Percentiles rank a stretch among this genome's conserved stretches.
Conservation (phyloP, 2,329 filamentous ascomycete genomes). For the Fusarium papillatum region DNA sequence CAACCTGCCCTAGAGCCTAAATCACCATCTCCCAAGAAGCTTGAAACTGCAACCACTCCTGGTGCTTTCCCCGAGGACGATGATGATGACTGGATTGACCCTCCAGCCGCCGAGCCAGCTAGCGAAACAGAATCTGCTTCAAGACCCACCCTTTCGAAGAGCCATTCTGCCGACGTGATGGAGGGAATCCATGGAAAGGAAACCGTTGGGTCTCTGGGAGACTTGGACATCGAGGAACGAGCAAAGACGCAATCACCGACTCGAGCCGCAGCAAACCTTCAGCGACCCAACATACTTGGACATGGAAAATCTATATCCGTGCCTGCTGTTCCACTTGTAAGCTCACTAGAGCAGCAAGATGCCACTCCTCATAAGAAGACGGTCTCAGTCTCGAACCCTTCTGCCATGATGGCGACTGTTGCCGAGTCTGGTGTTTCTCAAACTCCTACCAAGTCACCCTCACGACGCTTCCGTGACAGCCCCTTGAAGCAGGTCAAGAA, state of each 20-base stretch:
- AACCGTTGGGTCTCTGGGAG: slow-evolving; percentile 60
- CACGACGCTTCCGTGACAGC: slow-evolving; percentile 74
- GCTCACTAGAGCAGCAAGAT: slow-evolving; percentile 31
- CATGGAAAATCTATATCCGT: slow-evolving; percentile 76
- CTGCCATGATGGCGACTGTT: slow-evolving; percentile 60
- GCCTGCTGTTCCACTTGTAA: slow-evolving; percentile 60
- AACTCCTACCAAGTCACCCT: slow-evolving; percentile 69
- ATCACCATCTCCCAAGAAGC: slow-evolving; percentile 46
- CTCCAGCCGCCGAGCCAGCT: slow-evolving; percentile 55
- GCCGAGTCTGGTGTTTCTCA: slow-evolving; percentile 56
- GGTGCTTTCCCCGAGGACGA: slow-evolving; percentile 73
- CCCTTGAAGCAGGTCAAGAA: slow-evolving; percentile 94
- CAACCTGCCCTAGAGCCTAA: slow-evolving; percentile 47
- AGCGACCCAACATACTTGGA: slow-evolving; percentile 37
- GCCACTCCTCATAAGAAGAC: slow-evolving; percentile 66
- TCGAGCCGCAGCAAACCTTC: slow-evolving; percentile 15
- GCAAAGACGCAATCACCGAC: slow-evolving; percentile 27
- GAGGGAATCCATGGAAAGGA: slow-evolving; percentile 66
- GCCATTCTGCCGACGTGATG: slow-evolving; percentile 72
- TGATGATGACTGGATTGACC: slow-evolving; percentile 71
- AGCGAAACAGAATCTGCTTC: slow-evolving; percentile 46
- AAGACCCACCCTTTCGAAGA: slow-evolving; percentile 70
- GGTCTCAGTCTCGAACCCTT: slow-evolving; percentile 70
- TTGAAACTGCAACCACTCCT: slow-evolving; percentile 60
- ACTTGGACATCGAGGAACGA: slow-evolving; percentile 18